A percentile compares a stretch with the other conserved stretches of the same genome.
Evolutionary conservation across 192 early-diverging fungal species (phyloP).

Genomic region (Rhizophagus prolifer): DNA sequence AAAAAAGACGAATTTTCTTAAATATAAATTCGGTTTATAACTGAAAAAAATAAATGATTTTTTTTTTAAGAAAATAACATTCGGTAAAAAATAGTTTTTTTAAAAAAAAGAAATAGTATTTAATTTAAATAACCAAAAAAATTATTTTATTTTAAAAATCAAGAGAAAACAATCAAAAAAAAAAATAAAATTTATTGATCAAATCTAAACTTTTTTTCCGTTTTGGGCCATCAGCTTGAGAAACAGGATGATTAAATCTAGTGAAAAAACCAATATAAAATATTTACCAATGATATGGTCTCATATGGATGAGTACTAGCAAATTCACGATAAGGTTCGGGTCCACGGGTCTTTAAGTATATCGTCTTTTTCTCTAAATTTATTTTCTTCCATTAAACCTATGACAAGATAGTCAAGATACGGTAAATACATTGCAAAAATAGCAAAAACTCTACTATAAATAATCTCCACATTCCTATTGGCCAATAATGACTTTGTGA

Average conservation of each 20-base stretch:
- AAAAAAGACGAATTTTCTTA: too few relatives aligned
- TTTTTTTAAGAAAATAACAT: too few relatives aligned
- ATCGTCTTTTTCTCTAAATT: not conserved
- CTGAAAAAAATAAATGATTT: too few relatives aligned
- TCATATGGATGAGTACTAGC: slow-evolving; percentile 48
- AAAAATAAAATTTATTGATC: too few relatives aligned
- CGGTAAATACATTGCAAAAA: slow-evolving; percentile 64
- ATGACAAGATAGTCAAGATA: slow-evolving; percentile 47
- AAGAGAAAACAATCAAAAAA: too few relatives aligned
- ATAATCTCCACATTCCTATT: slow-evolving; percentile 63
- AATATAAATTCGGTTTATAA: too few relatives aligned
- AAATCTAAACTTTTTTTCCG: too few relatives aligned
- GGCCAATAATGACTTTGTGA: slow-evolving; percentile 61
- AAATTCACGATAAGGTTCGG: not conserved
- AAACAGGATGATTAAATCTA: slow-evolving; percentile 68
- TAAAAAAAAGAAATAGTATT: too few relatives aligned
- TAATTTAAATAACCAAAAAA: too few relatives aligned
- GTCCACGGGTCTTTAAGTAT: slow-evolving; percentile 35
- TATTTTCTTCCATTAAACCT: slow-evolving; percentile 29
- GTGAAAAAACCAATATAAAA: slow-evolving; percentile 84
- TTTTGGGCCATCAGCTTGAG: slow-evolving; percentile 71
- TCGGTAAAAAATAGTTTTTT: too few relatives aligned
- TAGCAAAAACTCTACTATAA: slow-evolving; percentile 51
- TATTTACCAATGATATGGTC: slow-evolving; percentile 87
- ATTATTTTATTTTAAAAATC: too few relatives aligned